Base-by-base conservation (phyloP, 768 basidiomycete species). In the Guyanaporus albipodus region DNA sequence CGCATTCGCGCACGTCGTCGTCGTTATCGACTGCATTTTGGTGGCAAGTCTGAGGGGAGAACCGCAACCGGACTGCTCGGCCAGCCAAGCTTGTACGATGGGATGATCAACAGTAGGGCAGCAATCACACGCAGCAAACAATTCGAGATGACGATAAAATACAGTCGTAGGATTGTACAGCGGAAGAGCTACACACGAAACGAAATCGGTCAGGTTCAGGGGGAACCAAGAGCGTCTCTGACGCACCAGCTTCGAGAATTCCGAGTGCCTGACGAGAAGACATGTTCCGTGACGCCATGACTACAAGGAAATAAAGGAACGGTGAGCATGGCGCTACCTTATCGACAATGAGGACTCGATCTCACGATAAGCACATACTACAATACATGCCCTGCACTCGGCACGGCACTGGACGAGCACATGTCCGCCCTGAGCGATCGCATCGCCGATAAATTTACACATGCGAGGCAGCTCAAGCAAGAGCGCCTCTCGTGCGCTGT, bases 371-470 rank as follows among this genome's bases (percentile, higher is more conserved):
- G 79, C 78, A 48, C 73, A 79, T 27, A 68, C 74, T 23, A 73
- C 73, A 26, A 73, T 68, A 54, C 77, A 80, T 15, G 79, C 78
- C 38, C 75, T 71, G 9, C 73, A 70, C 48, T 83, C 82, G n/a
- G 71, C 67, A 11, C 67, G 63, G 28, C 71, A 80, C 60, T 81
- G 73, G 18, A 84, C 72, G 19, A 84, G 74, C 15, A 83, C 75
- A 24, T 64, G 66, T 3, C 75, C 76, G 6, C 70, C 70, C 28
- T 48, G 55, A 8, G 63, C 56, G 7, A 76, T 54, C 0, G 76
- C 75, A 19, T 71, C 58, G 14, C 63, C 57, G n/a, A 81, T 69
- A 48, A 75, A 79, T 31, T 59, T 55, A 44, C 74, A 76, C n/a
- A 71, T 63, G 6, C 64, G 66, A 10, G 74, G 75, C 4, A 83